Evolutionary conservation across 768 basidiomycete genomes (phyloP), one percentile per base, ranked within the genome.

Genomic region (Lactifluus hygrophoroides): DNA sequence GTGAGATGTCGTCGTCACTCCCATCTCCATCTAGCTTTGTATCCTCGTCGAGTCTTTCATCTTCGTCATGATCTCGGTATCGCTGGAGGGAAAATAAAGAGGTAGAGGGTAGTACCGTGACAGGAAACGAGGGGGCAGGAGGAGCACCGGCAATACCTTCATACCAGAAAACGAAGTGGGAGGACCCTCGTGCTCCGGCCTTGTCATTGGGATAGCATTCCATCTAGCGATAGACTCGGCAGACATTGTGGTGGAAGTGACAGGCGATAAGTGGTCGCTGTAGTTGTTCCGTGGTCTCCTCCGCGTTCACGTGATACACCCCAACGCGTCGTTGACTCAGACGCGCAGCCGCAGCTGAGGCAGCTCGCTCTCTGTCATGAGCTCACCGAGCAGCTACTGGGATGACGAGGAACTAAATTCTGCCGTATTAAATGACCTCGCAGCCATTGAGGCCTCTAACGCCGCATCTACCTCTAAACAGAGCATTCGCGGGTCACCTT

Each of bases 371-470:
- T 9, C 25, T 28, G 62, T 65, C 60, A 88, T 90, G 87, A 86
- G 83, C 74, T 88, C 86, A 35, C 59, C 59, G 23, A 88, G 88
- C 73, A 84, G 77, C 42, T 88, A 84, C 67, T 90, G 86, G 67
- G 80, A 81, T 61, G 83, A 82, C 60, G 61, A 64, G 7, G 84
- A 85, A 4, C 64, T 71, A 30, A 78, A 89, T 69, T 78, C 78
- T 44, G 79, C 77, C 35, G 77, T 80, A 3, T 66, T 89, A 7
- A 71, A 77, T 37, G 77, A 86, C 66, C 75, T 91, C 23, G 84
- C 88, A 66, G 77, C 80, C 19, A 83, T 92, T 45, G 88, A 91
- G 71, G 82, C 85, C 10, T 77, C 80, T 16, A 76, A 81, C 62
- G 59, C 64, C 64, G 47, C 54, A 57, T 64, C 51, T 48, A 60